Evolutionary conservation across 345 rosid species (phyloP).

Genomic region (Nephelium lappaceum): DNA sequence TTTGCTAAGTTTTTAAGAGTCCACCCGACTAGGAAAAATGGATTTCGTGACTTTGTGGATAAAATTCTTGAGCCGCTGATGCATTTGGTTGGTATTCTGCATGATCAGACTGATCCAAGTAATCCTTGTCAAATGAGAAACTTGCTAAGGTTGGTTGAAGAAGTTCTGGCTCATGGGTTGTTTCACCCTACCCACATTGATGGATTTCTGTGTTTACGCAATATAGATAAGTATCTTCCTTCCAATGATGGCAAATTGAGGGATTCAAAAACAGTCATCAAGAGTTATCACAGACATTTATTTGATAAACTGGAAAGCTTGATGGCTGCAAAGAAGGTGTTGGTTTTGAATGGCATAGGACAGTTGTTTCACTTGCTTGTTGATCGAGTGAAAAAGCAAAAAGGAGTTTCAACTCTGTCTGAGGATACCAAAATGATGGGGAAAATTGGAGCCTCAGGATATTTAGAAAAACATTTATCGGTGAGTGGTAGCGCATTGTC

Average conservation of each 20-base stretch:
- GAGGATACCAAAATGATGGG: constrained; percentile 37
- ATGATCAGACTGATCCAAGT: constrained; percentile 31
- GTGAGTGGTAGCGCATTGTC: constrained; percentile 33
- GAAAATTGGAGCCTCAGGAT: constrained; percentile 38
- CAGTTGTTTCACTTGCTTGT: constrained; percentile 65
- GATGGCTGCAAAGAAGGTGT: constrained; percentile 44
- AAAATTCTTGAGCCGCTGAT: constrained; percentile 71
- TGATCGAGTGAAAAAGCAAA: constrained; percentile 58
- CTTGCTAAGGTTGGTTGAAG: constrained; percentile 55
- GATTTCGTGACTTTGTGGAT: constrained; percentile 68
- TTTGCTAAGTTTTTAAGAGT: constrained; percentile 74
- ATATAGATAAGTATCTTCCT: constrained; percentile 54
- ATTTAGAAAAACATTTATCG: constrained; percentile 27
- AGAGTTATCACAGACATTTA: constrained; percentile 85
- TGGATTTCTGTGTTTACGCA: constrained; percentile 70
- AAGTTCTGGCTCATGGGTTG: constrained; percentile 65
- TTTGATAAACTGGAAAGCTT: constrained; percentile 63
- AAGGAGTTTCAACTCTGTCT: constrained; percentile 42
- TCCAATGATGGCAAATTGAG: constrained; percentile 36
- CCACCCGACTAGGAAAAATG: constrained; percentile 76
- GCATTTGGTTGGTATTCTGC: constrained; percentile 52
- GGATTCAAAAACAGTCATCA: constrained; percentile 40
- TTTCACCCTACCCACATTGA: constrained; percentile 80
- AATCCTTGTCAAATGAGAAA: constrained; percentile 30
- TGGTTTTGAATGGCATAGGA: constrained; percentile 58